Conservation (phyloP, 176 grass and related monocot species). For the Echinochloa phyllopogon region DNA sequence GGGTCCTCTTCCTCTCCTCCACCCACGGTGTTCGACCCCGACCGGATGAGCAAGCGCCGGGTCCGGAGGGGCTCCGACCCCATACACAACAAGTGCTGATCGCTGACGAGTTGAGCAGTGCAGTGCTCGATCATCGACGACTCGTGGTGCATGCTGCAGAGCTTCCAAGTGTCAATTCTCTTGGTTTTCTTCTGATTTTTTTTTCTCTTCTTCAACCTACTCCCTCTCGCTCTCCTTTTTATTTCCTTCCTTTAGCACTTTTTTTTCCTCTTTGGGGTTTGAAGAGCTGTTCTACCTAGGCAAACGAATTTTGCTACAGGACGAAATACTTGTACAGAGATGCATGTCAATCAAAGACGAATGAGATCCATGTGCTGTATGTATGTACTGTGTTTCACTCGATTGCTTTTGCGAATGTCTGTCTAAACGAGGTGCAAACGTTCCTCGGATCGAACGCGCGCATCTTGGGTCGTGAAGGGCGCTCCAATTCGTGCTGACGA, state of each 20-base stretch:
- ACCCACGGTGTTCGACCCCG: slow-evolving; percentile 59
- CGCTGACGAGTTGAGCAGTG: too few species aligned
- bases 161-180: neutral
- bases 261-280: neutral
- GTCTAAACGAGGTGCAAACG: too few species aligned
- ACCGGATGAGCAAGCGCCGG: slow-evolving; percentile 71
- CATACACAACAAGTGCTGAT: slow-evolving; percentile 75
- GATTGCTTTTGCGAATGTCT: too few species aligned
- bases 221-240: neutral
- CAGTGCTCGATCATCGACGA: too few species aligned
- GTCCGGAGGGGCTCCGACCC: slow-evolving; percentile 68
- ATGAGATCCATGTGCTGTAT: neutral
- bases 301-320: slow-evolving; percentile 41
- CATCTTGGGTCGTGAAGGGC: too few species aligned
- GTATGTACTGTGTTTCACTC: too few species aligned
- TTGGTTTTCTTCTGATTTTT: neutral
- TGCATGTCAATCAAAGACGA: slow-evolving; percentile 20
- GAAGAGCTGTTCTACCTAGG: slow-evolving; percentile 23
- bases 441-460: too few species aligned
- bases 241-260: neutral
- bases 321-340: slow-evolving; percentile 46
- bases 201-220: neutral
- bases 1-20: slow-evolving; percentile 15
- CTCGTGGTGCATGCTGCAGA: too few species aligned
- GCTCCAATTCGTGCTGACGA: too few species aligned